Conservation (phyloP, 495 filamentous ascomycete genomes). For the Xylaria sp. region DNA sequence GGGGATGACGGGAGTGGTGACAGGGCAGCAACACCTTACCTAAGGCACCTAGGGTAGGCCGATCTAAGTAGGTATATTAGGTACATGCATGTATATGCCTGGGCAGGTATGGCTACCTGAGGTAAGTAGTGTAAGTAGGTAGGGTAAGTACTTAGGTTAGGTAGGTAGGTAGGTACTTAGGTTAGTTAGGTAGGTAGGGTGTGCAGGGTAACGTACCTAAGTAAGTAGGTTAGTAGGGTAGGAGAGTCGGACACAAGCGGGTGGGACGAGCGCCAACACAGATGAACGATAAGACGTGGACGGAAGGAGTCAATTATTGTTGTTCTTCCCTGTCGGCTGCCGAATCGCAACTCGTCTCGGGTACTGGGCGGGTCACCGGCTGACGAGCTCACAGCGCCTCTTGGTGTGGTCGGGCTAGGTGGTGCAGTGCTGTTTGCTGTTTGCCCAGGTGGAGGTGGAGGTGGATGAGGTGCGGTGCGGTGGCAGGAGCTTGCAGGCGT, state of each 20-base stretch:
- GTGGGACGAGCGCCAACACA: neutral
- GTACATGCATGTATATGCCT: neutral
- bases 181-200: too few relatives aligned
- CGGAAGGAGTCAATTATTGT: slow-evolving; percentile 12
- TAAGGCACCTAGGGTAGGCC: slow-evolving; percentile 7
- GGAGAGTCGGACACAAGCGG: slow-evolving; percentile 1
- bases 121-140: too few relatives aligned
- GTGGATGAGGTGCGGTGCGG: neutral
- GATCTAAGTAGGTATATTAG: slow-evolving; percentile 1
- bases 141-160: too few relatives aligned
- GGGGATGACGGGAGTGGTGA: slow-evolving; percentile 2
- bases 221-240: too few relatives aligned
- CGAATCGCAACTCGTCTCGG: slow-evolving; percentile 5
- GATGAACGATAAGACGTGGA: slow-evolving; percentile 7
- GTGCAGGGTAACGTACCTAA: too few relatives aligned
- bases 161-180: too few relatives aligned
- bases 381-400: neutral
- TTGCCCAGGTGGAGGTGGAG: neutral
- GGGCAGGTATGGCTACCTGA: slow-evolving; percentile 1
- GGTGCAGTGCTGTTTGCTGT: neutral
- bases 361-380: slow-evolving; percentile 6
- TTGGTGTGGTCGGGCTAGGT: too few relatives aligned
- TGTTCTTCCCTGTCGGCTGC: neutral
- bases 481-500: slow-evolving; percentile 5
- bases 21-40: slow-evolving; percentile 7